Percentiles rank a stretch among this genome's conserved stretches.
Conservation (phyloP, 331 rosid genomes). For the Erythrophleum ivorense region DNA sequence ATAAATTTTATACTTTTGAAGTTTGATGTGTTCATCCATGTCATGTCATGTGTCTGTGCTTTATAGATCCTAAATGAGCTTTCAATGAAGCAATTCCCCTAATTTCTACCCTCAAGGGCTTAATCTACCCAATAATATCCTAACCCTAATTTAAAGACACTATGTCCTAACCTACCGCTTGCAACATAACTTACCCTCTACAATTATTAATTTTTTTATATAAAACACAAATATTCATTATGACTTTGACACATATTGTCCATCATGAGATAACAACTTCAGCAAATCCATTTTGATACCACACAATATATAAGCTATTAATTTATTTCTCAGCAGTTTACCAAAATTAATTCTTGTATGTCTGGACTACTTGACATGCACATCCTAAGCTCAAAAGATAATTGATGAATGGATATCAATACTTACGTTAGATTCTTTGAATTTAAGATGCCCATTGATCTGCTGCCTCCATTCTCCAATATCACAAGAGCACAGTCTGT, state of each 20-base stretch:
- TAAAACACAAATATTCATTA: not conserved
- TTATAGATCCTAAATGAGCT: not conserved
- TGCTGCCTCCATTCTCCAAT: slow-evolving; percentile 95
- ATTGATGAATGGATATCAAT: not conserved
- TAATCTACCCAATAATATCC: not conserved
- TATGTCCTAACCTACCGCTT: not conserved
- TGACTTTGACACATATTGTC: slow-evolving; percentile 5
- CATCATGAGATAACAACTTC: slow-evolving; percentile 34
- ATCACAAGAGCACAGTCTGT: slow-evolving; percentile 93
- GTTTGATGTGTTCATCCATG: not conserved
- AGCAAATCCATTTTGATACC: slow-evolving; percentile 31
- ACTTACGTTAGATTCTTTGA: slow-evolving; percentile 91
- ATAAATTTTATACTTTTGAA: not conserved
- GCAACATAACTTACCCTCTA: not conserved
- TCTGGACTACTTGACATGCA: slow-evolving; percentile 17
- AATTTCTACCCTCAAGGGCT: not conserved
- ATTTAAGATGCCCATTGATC: slow-evolving; percentile 83
- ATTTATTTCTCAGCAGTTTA: slow-evolving; percentile 31
- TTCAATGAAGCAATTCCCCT: not conserved
- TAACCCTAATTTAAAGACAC: not conserved
- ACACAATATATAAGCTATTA: slow-evolving; percentile 25
- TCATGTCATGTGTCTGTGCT: not conserved
- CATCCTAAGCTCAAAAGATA: slow-evolving; percentile 25
- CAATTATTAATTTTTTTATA: not conserved
- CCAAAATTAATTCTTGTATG: slow-evolving; percentile 26